phyloP scores from a whole-genome alignment of 768 basidiomycete species.

The Heimioporus sp. region DNA sequence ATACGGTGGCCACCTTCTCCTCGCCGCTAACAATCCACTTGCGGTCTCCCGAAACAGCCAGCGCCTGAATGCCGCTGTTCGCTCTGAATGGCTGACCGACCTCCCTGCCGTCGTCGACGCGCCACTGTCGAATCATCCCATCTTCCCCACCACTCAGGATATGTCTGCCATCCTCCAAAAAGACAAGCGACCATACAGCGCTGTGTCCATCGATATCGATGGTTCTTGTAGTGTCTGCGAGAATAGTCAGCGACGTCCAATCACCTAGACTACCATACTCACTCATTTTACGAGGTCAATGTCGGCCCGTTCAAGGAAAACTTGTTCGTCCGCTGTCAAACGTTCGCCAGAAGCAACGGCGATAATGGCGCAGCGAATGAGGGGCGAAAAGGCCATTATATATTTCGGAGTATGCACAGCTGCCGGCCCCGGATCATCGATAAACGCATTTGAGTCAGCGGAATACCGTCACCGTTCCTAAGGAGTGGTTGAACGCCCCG shows the following conservation, averaged over 20 bases:
- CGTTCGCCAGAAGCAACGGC: not conserved
- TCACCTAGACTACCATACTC: not conserved
- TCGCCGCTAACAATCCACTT: conserved; percentile 4
- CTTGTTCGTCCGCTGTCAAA: not conserved
- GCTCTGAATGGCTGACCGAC: conserved; percentile 3
- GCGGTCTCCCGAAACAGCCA: not conserved
- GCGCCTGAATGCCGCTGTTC: not conserved
- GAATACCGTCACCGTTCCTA: not conserved
- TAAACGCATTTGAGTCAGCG: not conserved
- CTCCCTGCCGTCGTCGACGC: conserved; percentile 4
- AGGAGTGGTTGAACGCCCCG: not conserved
- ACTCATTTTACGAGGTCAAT: not conserved
- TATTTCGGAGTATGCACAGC: not conserved
- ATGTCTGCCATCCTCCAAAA: conserved; percentile 6
- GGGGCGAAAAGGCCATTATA: not conserved
- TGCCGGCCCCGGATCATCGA: conserved; percentile 2
- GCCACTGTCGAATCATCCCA: conserved; percentile 2
- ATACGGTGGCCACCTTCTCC: conserved; percentile 1
- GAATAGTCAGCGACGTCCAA: not conserved
- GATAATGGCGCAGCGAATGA: not conserved
- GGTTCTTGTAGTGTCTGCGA: not conserved
- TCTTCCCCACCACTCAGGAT: not conserved
- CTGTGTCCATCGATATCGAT: not conserved
- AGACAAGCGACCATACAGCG: not conserved
- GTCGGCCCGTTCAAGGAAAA: too few species aligned